A percentile compares a stretch with the other conserved stretches of the same genome.
Evolutionary conservation across 257 asterid genomes (phyloP).

Genomic region (Craterostigma plantagineum): DNA sequence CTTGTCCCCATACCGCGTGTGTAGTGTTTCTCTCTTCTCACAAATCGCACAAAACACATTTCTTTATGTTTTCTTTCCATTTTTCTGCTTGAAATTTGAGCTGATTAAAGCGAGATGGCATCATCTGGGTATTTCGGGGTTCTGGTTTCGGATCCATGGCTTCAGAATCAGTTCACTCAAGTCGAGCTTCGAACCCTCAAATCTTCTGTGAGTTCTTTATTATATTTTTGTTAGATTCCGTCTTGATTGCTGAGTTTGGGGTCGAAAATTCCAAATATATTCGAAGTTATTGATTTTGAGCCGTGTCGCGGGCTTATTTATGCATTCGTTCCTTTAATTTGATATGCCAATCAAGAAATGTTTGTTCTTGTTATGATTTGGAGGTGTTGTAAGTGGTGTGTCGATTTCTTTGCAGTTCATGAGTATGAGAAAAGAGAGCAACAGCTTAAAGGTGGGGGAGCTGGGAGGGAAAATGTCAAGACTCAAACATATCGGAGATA

Average conservation of each 20-base stretch:
- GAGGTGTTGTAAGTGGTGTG: background rate
- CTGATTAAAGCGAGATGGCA: too few species aligned
- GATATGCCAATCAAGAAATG: background rate
- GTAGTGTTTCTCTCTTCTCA: too few species aligned
- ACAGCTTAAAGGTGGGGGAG: conserved; percentile 56
- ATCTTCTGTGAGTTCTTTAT: conserved; percentile 38
- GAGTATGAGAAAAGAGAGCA: conserved; percentile 64
- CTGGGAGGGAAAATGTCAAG: conserved; percentile 70
- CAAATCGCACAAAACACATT: background rate
- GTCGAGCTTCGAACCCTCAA: conserved; percentile 81
- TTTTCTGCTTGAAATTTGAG: too few species aligned
- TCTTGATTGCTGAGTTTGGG: background rate
- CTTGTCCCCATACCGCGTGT: too few species aligned
- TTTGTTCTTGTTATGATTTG: background rate
- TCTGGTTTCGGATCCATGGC: conserved; percentile 88
- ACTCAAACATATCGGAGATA: conserved; percentile 79
- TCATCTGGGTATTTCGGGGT: conserved; percentile 55
- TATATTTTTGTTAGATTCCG: background rate
- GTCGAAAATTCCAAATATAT: too few species aligned
- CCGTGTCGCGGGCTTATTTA: too few species aligned
- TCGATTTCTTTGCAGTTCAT: conserved; percentile 27
- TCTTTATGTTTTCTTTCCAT: background rate
- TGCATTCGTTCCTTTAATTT: background rate
- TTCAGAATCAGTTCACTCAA: conserved; percentile 90
- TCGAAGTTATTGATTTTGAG: too few species aligned